Conservation (phyloP, 257 asterid species). For the Linaria vulgaris region DNA sequence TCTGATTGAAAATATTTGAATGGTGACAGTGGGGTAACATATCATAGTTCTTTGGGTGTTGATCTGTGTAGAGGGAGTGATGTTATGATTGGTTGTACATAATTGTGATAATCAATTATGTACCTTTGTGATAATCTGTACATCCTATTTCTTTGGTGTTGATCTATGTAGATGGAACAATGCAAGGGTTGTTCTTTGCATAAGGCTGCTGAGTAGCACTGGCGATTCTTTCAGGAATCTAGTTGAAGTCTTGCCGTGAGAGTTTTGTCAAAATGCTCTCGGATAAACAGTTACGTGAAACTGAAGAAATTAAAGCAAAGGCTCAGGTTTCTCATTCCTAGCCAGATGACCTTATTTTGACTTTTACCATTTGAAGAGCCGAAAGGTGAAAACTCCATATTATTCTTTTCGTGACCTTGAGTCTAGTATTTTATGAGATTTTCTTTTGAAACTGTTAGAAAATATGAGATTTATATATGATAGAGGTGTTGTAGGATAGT, state of each 20-base stretch:
- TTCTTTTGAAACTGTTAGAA: neutral
- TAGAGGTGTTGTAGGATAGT: too few species aligned
- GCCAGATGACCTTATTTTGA: constrained; percentile 96
- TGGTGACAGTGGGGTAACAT: too few species aligned
- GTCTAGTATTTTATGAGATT: constrained; percentile 15
- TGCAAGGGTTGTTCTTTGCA: constrained; percentile 80
- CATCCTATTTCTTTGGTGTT: too few species aligned
- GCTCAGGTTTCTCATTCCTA: constrained; percentile 76
- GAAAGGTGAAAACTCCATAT: constrained; percentile 53
- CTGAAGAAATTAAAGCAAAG: constrained; percentile 84
- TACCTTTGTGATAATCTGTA: too few species aligned
- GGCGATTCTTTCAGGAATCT: constrained; percentile 74
- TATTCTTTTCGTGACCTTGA: neutral
- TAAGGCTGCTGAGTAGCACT: constrained; percentile 66
- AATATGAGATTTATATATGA: too few species aligned
- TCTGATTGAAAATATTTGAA: too few species aligned
- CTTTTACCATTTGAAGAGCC: constrained; percentile 91
- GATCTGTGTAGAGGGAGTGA: too few species aligned
- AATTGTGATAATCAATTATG: too few species aligned
- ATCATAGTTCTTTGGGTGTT: too few species aligned
- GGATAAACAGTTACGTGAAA: constrained; percentile 89
- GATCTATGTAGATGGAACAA: too few species aligned
- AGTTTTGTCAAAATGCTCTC: constrained; percentile 92
- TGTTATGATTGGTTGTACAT: too few species aligned
- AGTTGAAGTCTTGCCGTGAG: constrained; percentile 87